Evolutionary conservation across 805 yeast genomes (phyloP), one percentile per base, ranked within the genome.

Genomic region (Candida insectorum): DNA sequence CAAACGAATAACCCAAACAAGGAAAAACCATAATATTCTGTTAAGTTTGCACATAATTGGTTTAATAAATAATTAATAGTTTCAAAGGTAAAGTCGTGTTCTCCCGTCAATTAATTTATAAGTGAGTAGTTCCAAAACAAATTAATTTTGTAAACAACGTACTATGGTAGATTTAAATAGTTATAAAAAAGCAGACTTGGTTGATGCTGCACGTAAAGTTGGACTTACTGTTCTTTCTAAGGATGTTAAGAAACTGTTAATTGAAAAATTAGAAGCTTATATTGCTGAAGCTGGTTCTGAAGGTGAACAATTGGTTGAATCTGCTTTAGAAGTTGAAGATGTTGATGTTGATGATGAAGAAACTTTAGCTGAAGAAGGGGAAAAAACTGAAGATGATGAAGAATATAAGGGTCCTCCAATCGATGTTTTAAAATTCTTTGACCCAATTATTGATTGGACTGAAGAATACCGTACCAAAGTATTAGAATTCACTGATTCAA

Each of bases 391-490:
- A 4, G 57, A 42, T 26, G 69, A 58, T 22, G 63, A 52, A 11
- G 68, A 61, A 23, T 56, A 48, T 12, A 53, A 51, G 16, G 71
- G 65, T 1, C 67, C 71, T 9, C 73, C 73, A 18, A 40, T 66
- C 30, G 52, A 60, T 41, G 48, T 66, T 39, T 59, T 56, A 35
- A 55, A 52, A 54, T 31, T 63, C 24, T 51, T 58, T 35, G 71
- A 66, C 45, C 70, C 71, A 2, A 43, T 62, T 17, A 56, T 65
- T 24, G 56, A 54, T 16, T 31, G 40, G 18, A 47, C 42, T 14
- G 71, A 66, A 46, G 22, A 27, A 13, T 35, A 45, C 9, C 34
- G 46, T 39, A 44, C 52, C 24, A 49, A 51, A 37, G 32, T 59
- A 7, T 52, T 55, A 35, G 58, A 51, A 24, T 44, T 54, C 37